phyloP scores from a whole-genome alignment of 495 filamentous ascomycete genomes.

The Penicilliopsis zonata region DNA sequence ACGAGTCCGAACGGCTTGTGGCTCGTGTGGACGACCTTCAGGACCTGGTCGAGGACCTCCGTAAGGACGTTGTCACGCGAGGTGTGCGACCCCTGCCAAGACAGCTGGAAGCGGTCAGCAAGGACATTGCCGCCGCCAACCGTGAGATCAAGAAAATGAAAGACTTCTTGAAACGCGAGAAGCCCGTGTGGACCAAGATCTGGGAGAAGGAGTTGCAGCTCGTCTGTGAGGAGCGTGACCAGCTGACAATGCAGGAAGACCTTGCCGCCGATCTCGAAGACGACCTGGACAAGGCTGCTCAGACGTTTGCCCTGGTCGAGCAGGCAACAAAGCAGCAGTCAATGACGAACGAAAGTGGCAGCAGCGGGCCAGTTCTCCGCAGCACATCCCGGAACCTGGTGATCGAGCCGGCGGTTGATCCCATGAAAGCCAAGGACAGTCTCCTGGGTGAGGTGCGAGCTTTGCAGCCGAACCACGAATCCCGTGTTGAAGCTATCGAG shows the following conservation, averaged over 20 bases:
- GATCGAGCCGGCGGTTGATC: slow-evolving; percentile 56
- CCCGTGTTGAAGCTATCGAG: slow-evolving; percentile 87
- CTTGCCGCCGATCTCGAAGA: slow-evolving; percentile 83
- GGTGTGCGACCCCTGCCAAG: slow-evolving; percentile 88
- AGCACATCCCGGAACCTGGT: slow-evolving; percentile 49
- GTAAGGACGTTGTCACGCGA: slow-evolving; percentile 89
- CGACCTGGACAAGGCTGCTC: slow-evolving; percentile 84
- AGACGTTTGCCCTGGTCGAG: slow-evolving; percentile 90
- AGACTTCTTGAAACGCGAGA: slow-evolving; percentile 81
- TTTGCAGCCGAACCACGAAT: slow-evolving; percentile 89
- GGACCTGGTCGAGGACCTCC: slow-evolving; percentile 90
- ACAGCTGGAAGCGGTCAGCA: slow-evolving; percentile 76
- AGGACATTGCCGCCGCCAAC: slow-evolving; percentile 69
- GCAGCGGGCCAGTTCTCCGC: slow-evolving; percentile 26
- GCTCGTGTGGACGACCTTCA: slow-evolving; percentile 89
- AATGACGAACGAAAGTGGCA: slow-evolving; percentile 42
- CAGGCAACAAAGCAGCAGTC: slow-evolving; percentile 94
- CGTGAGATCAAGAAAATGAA: slow-evolving; percentile 92
- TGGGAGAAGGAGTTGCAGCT: slow-evolving; percentile 94
- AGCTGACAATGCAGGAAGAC: slow-evolving; percentile 89
- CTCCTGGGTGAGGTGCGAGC: slow-evolving; percentile 90
- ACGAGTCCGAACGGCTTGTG: slow-evolving; percentile 80
- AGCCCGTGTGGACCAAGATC: slow-evolving; percentile 94
- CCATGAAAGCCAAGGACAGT: slow-evolving; percentile 71
- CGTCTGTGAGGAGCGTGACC: slow-evolving; percentile 89